phyloP scores from a whole-genome alignment of 129 eudicot species.

The Sambucus nigra region DNA sequence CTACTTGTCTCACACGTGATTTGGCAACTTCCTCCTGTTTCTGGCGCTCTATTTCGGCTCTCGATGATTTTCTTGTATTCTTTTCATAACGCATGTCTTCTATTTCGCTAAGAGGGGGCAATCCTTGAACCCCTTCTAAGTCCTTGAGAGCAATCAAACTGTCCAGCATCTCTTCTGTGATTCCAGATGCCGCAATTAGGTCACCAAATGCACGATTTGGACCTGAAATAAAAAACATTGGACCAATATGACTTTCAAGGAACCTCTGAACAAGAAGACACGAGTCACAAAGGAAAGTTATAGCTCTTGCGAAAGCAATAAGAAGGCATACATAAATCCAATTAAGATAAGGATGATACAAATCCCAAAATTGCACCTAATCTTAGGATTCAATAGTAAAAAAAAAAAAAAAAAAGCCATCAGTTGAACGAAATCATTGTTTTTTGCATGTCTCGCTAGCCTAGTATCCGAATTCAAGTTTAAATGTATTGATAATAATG shows the following conservation, averaged over 20 bases:
- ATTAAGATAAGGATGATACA: background rate
- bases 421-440: background rate
- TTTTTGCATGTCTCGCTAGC: background rate
- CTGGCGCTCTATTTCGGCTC: conserved; percentile 68
- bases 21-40: conserved; percentile 70
- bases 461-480: background rate
- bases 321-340: background rate
- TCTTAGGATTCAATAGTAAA: background rate
- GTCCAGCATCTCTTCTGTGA: conserved; percentile 87
- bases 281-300: background rate
- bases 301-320: background rate
- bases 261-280: background rate
- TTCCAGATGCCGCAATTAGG: conserved; percentile 77
- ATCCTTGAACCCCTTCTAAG: conserved; percentile 62
- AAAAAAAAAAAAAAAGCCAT: background rate
- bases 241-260: background rate
- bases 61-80: conserved; percentile 39
- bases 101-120: conserved; percentile 68
- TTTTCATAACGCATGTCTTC: conserved; percentile 65
- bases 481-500: background rate
- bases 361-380: background rate
- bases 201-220: conserved; percentile 88
- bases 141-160: conserved; percentile 83
- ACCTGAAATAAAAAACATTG: conserved; percentile 34
- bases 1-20: conserved; percentile 67